Conservation (phyloP, 2,329 filamentous ascomycete genomes). For the Colletotrichum sp. region DNA sequence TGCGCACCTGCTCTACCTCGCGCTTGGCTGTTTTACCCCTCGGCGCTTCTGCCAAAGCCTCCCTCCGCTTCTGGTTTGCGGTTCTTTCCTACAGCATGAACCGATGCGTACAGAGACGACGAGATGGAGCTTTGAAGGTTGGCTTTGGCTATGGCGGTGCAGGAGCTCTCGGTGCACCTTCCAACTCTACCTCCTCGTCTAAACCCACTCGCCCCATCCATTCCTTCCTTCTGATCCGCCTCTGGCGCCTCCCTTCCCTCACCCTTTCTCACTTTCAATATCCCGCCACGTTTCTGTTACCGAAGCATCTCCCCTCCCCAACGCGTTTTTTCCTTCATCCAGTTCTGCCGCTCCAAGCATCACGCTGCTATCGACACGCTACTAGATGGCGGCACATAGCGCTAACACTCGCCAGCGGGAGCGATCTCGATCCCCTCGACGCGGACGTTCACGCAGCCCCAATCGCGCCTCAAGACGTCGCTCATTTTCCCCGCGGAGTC, state of each 20-base stretch:
- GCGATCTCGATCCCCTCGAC: slow-evolving; percentile 79
- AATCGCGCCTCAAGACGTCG: slow-evolving; percentile 72
- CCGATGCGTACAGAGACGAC: not conserved
- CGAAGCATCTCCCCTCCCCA: not conserved
- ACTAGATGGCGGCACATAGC: slow-evolving; percentile 16
- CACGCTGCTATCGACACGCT: not conserved
- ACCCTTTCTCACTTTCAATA: not conserved
- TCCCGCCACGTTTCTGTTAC: not conserved
- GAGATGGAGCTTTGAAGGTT: not conserved
- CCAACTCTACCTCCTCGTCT: not conserved
- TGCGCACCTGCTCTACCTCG: not conserved
- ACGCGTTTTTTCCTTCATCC: not conserved
- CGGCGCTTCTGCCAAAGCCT: not conserved
- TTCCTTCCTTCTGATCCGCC: not conserved
- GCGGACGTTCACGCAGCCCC: slow-evolving; percentile 84
- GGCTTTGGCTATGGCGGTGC: not conserved
- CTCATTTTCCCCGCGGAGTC: slow-evolving; percentile 80
- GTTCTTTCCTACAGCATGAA: not conserved
- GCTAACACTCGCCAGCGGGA: slow-evolving; percentile 67
- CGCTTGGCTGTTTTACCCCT: not conserved
- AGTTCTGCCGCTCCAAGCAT: not conserved
- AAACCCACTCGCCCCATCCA: not conserved
- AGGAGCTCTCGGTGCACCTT: not conserved
- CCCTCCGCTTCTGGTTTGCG: not conserved
- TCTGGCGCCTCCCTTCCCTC: slow-evolving; percentile 10